Conservation (phyloP, 768 basidiomycete genomes). For the Butyriboletus loyo region DNA sequence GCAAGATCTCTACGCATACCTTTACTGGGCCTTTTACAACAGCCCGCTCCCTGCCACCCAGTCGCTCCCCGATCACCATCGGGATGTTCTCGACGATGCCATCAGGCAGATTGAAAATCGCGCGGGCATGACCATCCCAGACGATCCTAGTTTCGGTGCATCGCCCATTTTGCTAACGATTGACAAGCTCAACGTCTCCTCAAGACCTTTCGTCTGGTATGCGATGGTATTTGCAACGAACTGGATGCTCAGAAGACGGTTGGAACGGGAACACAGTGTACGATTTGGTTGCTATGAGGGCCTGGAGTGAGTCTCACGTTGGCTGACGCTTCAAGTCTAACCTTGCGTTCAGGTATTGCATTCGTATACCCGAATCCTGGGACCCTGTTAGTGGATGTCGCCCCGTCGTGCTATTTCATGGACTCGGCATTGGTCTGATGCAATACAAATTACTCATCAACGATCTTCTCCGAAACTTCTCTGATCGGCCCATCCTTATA, state of each 20-base stretch:
- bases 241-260: slow-evolving; percentile 42
- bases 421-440: slow-evolving; percentile 78
- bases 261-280: slow-evolving; percentile 42
- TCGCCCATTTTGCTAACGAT: slow-evolving; percentile 68
- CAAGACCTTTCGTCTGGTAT: slow-evolving; percentile 71
- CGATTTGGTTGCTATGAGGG: slow-evolving; percentile 51
- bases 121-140: slow-evolving; percentile 59
- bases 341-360: slow-evolving; percentile 54
- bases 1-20: slow-evolving; percentile 66
- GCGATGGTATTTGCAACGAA: slow-evolving; percentile 48
- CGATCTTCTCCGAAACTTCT: slow-evolving; percentile 52
- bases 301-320: slow-evolving; percentile 55
- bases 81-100: slow-evolving; percentile 53
- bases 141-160: slow-evolving; percentile 52
- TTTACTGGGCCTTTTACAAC: slow-evolving; percentile 84
- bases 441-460: slow-evolving; percentile 66
- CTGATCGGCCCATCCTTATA: slow-evolving; percentile 73
- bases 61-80: slow-evolving; percentile 44
- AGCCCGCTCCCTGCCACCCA: slow-evolving; percentile 53
- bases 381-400: slow-evolving; percentile 50
- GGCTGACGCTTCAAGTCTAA: not conserved
- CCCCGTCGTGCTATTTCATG: slow-evolving; percentile 84
- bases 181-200: slow-evolving; percentile 67
- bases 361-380: slow-evolving; percentile 71
- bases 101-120: slow-evolving; percentile 67